Evolutionary conservation across 768 basidiomycete genomes (phyloP).

Genomic region (Pholiota microspora): DNA sequence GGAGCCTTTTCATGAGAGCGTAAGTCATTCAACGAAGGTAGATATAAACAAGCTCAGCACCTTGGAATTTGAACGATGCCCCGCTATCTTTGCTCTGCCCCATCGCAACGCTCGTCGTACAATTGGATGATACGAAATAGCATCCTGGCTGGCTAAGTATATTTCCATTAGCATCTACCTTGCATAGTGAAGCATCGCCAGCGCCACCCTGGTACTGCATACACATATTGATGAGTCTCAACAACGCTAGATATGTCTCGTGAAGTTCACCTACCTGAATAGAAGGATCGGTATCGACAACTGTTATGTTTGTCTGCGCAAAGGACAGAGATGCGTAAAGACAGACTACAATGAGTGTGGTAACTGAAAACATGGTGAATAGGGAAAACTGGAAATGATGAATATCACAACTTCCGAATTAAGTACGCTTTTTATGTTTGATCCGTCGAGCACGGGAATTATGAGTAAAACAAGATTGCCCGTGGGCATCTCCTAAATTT

Average conservation of each 20-base stretch:
- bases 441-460: too few relatives aligned
- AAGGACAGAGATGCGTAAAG: background rate
- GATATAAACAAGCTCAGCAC: background rate
- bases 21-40: background rate
- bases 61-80: constrained; percentile 7
- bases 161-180: background rate
- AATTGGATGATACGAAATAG: background rate
- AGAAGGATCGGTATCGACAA: constrained; percentile 10
- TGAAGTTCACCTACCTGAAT: background rate
- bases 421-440: too few relatives aligned
- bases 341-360: background rate
- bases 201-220: background rate
- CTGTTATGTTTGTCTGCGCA: constrained; percentile 9
- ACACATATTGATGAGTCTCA: background rate
- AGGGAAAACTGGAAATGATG: background rate
- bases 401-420: too few relatives aligned
- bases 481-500: too few relatives aligned
- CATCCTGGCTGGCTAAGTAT: background rate
- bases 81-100: background rate
- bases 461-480: too few relatives aligned
- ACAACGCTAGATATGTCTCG: background rate
- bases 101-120: background rate
- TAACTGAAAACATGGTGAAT: background rate
- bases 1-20: background rate
- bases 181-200: background rate